phyloP scores from a whole-genome alignment of 257 asterid genomes.

The Galeopsis tetrahit region DNA sequence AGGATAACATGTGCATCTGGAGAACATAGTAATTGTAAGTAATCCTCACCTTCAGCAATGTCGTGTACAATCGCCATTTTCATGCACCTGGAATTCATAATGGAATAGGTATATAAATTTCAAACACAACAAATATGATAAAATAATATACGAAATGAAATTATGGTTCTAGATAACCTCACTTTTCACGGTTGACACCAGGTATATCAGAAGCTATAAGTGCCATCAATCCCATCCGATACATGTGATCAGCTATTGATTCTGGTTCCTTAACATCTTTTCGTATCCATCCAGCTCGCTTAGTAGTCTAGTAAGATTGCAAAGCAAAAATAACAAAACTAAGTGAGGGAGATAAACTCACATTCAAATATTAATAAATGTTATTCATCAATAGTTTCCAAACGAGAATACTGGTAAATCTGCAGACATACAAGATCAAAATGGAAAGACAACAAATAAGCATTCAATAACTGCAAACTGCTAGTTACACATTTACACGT shows the following conservation, averaged over 20 bases:
- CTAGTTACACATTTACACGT: background rate
- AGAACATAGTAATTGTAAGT: background rate
- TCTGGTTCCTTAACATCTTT: constrained; percentile 75
- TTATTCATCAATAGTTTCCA: background rate
- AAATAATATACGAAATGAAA: background rate
- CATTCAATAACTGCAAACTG: constrained; percentile 1
- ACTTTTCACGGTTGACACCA: constrained; percentile 91
- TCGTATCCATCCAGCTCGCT: constrained; percentile 84
- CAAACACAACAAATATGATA: background rate
- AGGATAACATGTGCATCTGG: background rate
- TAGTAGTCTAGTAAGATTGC: constrained; percentile 63
- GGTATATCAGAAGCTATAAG: constrained; percentile 83
- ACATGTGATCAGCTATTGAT: constrained; percentile 96
- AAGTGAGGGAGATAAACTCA: constrained; percentile 1
- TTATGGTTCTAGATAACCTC: constrained; percentile 21
- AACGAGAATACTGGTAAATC: background rate
- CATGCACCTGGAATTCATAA: constrained; percentile 68
- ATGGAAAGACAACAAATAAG: constrained; percentile 15
- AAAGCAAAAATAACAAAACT: constrained; percentile 28
- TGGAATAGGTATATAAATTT: constrained; percentile 8
- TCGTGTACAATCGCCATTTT: constrained; percentile 98
- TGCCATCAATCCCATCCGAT: constrained; percentile 96
- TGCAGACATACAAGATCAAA: constrained; percentile 16
- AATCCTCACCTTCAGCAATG: constrained; percentile 88
- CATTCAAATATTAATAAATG: background rate